Percentiles rank a stretch among this genome's conserved stretches.
Conservation (phyloP, 257 asterid species). For the Eucommia ulmoides region DNA sequence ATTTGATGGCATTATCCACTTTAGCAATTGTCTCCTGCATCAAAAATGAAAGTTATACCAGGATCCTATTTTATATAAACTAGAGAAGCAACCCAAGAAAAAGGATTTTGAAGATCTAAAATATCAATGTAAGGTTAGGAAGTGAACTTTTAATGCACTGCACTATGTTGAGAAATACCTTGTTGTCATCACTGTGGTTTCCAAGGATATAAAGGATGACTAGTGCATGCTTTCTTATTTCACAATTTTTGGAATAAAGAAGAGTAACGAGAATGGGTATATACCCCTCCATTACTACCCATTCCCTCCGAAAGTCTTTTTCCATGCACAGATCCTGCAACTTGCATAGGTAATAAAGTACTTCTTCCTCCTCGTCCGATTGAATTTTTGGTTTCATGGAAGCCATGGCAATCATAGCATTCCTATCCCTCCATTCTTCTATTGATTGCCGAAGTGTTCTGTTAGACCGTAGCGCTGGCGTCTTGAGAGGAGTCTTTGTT, state of each 20-base stretch:
- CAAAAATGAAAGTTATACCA: neutral
- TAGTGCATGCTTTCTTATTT: slow-evolving; percentile 38
- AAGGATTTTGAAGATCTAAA: neutral
- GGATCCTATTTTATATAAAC: no score
- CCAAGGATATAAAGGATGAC: slow-evolving; percentile 36
- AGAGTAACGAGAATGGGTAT: slow-evolving; percentile 38
- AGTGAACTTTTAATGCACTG: neutral
- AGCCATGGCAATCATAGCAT: slow-evolving; percentile 45
- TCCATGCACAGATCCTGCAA: slow-evolving; percentile 41
- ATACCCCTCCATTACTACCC: slow-evolving; percentile 53
- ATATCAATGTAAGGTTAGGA: neutral
- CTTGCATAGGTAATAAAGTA: slow-evolving; percentile 30
- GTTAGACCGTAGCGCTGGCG: slow-evolving; percentile 51
- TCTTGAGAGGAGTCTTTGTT: slow-evolving; percentile 27
- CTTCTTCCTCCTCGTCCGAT: slow-evolving; percentile 26
- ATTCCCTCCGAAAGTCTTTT: slow-evolving; percentile 47
- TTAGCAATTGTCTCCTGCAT: slow-evolving; percentile 43
- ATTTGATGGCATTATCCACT: slow-evolving; percentile 30
- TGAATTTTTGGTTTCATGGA: slow-evolving; percentile 29
- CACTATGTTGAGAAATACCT: slow-evolving; percentile 25
- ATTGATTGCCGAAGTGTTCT: slow-evolving; percentile 57
- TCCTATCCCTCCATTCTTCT: slow-evolving; percentile 67
- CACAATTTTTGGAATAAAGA: slow-evolving; percentile 31
- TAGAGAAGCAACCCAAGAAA: neutral
- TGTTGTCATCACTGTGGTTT: slow-evolving; percentile 41